phyloP scores from a whole-genome alignment of 768 basidiomycete genomes.

The Gyrodon lividus region DNA sequence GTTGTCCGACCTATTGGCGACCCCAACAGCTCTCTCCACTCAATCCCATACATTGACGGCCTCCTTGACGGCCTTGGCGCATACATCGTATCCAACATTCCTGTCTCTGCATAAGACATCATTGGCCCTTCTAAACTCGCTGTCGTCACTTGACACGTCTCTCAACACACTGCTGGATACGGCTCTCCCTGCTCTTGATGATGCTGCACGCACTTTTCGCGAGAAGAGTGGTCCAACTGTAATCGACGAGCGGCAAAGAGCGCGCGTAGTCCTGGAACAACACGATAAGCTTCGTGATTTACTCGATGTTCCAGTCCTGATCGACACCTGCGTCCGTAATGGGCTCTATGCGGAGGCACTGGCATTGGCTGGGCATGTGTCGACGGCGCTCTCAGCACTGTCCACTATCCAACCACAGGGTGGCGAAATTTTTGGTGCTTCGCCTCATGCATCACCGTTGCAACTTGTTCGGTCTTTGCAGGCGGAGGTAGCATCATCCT shows the following conservation, averaged over 20 bases:
- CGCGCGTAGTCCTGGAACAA: slow-evolving; percentile 86
- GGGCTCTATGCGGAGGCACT: slow-evolving; percentile 92
- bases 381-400: slow-evolving; percentile 42
- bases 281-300: slow-evolving; percentile 92
- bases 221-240: slow-evolving; percentile 65
- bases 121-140: slow-evolving; percentile 66
- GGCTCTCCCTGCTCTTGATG: slow-evolving; percentile 76
- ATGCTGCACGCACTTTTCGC: slow-evolving; percentile 68
- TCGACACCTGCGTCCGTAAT: slow-evolving; percentile 91
- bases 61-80: slow-evolving; percentile 85
- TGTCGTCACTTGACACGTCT: slow-evolving; percentile 72
- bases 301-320: slow-evolving; percentile 85
- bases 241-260: slow-evolving; percentile 72
- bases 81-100: slow-evolving; percentile 89
- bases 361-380: slow-evolving; percentile 74
- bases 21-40: slow-evolving; percentile 76
- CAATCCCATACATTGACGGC: slow-evolving; percentile 86
- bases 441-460: slow-evolving; percentile 31
- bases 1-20: slow-evolving; percentile 64
- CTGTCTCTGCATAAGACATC: slow-evolving; percentile 84
- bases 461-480: slow-evolving; percentile 49
- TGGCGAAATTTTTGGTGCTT: slow-evolving; percentile 43
- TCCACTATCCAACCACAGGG: slow-evolving; percentile 36
- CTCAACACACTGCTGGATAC: slow-evolving; percentile 63
- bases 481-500: slow-evolving; percentile 64